Conservation (phyloP, 148 eudicot genomes). For the Chenopodium formosanum region DNA sequence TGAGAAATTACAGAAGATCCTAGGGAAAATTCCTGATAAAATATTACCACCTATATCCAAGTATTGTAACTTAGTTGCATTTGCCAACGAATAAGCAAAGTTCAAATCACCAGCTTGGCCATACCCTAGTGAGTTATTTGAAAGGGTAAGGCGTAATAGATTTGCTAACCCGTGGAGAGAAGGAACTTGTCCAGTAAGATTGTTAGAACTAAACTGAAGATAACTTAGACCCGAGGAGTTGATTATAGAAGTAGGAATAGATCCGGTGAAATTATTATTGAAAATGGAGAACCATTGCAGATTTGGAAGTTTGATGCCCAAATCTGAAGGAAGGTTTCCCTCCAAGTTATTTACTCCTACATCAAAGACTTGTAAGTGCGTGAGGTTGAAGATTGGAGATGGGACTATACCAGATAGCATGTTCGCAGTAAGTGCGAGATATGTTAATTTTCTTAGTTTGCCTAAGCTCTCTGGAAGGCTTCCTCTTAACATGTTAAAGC, state of each 20-base stretch:
- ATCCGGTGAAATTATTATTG: conserved; percentile 12
- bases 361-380: background rate
- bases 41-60: no score
- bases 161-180: background rate
- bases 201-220: conserved; percentile 8
- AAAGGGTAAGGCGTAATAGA: background rate
- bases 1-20: no score
- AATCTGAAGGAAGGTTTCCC: conserved; percentile 29
- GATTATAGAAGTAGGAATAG: conserved; percentile 20
- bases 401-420: conserved; percentile 27
- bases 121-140: conserved; percentile 29
- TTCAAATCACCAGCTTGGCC: conserved; percentile 23
- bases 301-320: conserved; percentile 14
- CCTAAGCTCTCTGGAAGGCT: no score
- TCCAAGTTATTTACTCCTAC: conserved; percentile 12
- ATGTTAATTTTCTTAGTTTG: no score
- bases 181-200: conserved; percentile 31
- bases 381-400: conserved; percentile 28
- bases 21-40: no score
- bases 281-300: background rate
- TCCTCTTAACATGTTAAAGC: no score
- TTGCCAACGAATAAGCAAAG: conserved; percentile 34
- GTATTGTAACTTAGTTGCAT: background rate
- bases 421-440: background rate
- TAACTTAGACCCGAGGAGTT: conserved; percentile 13